Base-by-base conservation (phyloP, 1,139 yeast species). In the Taiozyma sp. region DNA sequence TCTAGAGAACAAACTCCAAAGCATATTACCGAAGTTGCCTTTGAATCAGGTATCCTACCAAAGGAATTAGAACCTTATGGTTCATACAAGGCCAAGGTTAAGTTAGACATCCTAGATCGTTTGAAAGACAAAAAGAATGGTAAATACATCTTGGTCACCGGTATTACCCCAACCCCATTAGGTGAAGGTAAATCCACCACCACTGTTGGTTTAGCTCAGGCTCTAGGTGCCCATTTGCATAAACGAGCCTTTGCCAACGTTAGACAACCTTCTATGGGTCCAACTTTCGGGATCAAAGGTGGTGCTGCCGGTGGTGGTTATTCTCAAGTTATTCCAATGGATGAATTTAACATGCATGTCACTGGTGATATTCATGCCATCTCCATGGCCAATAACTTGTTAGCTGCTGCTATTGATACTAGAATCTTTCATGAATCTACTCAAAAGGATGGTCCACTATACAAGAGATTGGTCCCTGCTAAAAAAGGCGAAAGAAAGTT, bases 231-330 rank as follows among this genome's bases (percentile, higher is more conserved):
- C 13, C 92, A 85, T 63, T 73, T 86, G 65, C 78, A 80, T 45
- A 76, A 75, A 58, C 83, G 86, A 54, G 78, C 89, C 16, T 78
- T 87, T 67, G 95, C 93, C 49, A 86, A 86, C 62, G 91, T 87
- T 46, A 79, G 95, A 70, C 95, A 87, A 66, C 93, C 95, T 14
- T 84, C 91, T 14, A 85, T 86, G 92, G 95, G 95, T 24, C 95
- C 95, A 50, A 87, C 93, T 10, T 86, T 87, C 63, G 95, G 95
- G 68, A 88, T 86, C 52, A 87, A 87, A 69, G 95, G 95, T 65
- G 93, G 93, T 68, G 95, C 95, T 55, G 93, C 95, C 12, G 95
- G 95, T 61, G 95, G 93, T 66, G 93, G 93, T 50, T 86, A 85
- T 65, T 78, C 95, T 8, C 93, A 87, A 68, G 93, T 86, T 27